Conservation (phyloP, 2,329 filamentous ascomycete species). For the Orbilia brochopaga region DNA sequence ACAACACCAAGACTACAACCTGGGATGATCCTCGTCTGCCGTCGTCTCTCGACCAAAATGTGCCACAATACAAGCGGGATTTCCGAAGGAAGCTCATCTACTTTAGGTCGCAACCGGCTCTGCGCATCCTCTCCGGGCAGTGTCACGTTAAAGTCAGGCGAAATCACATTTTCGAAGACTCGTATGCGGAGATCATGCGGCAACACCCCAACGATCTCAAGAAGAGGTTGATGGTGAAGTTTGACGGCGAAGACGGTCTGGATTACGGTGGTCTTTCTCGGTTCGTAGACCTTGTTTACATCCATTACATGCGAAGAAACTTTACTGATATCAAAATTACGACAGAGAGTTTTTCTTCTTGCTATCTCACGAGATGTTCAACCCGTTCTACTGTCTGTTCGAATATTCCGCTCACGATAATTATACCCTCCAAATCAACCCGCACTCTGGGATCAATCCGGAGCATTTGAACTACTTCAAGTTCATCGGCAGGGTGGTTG, state of each 20-base stretch:
- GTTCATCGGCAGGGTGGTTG: conserved; percentile 97
- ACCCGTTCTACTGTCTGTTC: conserved; percentile 98
- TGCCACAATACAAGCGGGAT: conserved; percentile 99
- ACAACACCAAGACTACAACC: conserved; percentile 99
- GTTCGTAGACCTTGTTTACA: conserved; percentile 60
- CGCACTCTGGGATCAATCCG: conserved; percentile 97
- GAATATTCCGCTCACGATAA: conserved; percentile 99
- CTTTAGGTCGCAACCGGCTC: conserved; percentile 95
- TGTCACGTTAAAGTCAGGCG: conserved; percentile 97
- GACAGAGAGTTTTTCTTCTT: conserved; percentile 97
- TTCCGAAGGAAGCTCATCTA: conserved; percentile 98
- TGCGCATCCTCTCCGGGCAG: conserved; percentile 93
- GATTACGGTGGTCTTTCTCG: conserved; percentile 96
- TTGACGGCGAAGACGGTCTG: conserved; percentile 95
- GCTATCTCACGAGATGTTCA: conserved; percentile 99
- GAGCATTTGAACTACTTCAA: conserved; percentile 99
- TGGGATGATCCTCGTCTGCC: conserved; percentile 97
- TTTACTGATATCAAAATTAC: background rate
- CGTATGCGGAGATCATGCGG: conserved; percentile 96
- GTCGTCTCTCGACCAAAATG: conserved; percentile 95
- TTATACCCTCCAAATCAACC: conserved; percentile 99
- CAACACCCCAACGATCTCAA: conserved; percentile 95
- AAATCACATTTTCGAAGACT: conserved; percentile 98
- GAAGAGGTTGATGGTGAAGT: conserved; percentile 99
- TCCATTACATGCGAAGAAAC: background rate